Evolutionary conservation across 306 rosid genomes (phyloP).

Genomic region (Geum urbanum): DNA sequence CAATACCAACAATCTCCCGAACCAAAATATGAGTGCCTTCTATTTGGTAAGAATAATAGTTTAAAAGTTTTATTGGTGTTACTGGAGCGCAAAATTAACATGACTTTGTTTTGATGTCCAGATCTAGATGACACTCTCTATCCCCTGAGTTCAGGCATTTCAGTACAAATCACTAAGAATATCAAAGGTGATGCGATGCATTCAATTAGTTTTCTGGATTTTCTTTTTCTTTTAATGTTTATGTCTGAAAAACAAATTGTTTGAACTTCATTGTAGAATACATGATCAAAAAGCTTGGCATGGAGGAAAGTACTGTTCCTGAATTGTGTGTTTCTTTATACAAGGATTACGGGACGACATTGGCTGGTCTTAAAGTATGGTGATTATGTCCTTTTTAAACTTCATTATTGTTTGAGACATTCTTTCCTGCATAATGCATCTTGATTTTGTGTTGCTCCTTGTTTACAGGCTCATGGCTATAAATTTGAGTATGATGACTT

Average conservation of each 20-base stretch:
- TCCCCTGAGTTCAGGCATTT: conserved; percentile 65
- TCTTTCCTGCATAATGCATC: neutral
- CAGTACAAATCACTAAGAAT: conserved; percentile 47
- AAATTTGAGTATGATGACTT: conserved; percentile 60
- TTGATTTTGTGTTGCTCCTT: conserved; percentile 15
- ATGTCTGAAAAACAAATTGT: neutral
- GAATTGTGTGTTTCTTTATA: conserved; percentile 51
- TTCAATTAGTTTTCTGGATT: neutral
- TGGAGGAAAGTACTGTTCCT: conserved; percentile 54
- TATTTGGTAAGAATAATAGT: conserved; percentile 50
- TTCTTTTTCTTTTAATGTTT: too few relatives aligned
- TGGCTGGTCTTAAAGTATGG: conserved; percentile 90
- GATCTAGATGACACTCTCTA: conserved; percentile 95
- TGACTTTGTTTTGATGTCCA: conserved; percentile 30
- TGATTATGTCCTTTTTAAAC: neutral
- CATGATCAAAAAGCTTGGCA: conserved; percentile 68
- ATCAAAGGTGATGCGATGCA: conserved; percentile 53
- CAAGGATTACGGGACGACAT: conserved; percentile 74
- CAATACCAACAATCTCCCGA: conserved; percentile 39
- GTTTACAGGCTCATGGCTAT: conserved; percentile 67
- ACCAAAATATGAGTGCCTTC: conserved; percentile 66
- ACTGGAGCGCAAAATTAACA: neutral
- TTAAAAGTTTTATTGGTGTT: neutral
- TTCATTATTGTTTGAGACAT: conserved; percentile 1
- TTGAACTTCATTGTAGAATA: conserved; percentile 39